phyloP scores from a whole-genome alignment of 1,284 basidiomycete species.

The Leccinum fallax region DNA sequence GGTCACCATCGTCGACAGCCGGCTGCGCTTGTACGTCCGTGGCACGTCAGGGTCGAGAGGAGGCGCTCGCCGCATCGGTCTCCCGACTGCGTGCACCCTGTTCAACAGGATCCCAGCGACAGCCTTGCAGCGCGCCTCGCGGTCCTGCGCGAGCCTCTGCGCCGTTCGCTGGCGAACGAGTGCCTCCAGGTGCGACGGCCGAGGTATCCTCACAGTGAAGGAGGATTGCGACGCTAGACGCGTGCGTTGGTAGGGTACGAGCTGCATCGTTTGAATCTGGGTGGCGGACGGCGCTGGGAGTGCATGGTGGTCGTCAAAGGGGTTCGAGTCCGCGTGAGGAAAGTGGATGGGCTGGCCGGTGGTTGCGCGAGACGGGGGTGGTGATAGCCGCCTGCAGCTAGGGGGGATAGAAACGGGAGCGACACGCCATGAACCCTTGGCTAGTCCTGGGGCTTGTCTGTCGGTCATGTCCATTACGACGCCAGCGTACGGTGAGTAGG shows the following conservation, averaged over 20 bases:
- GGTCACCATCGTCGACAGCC: slow-evolving; percentile 42
- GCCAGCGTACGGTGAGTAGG: slow-evolving; percentile 30
- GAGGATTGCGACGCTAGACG: slow-evolving; percentile 35
- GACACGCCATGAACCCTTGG: slow-evolving; percentile 30
- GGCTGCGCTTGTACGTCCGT: slow-evolving; percentile 47
- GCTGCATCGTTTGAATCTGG: slow-evolving; percentile 10
- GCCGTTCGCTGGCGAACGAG: slow-evolving; percentile 36
- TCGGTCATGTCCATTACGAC: slow-evolving; percentile 29
- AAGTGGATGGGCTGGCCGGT: slow-evolving; percentile 25
- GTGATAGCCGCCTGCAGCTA: slow-evolving; percentile 32
- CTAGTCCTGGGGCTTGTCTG: slow-evolving; percentile 27
- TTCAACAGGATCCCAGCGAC: slow-evolving; percentile 52
- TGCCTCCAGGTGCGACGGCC: slow-evolving; percentile 26
- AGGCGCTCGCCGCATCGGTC: slow-evolving; percentile 41
- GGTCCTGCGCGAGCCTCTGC: slow-evolving; percentile 37
- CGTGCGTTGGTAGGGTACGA: slow-evolving; percentile 29
- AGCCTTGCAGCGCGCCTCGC: slow-evolving; percentile 44
- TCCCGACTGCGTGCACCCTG: slow-evolving; percentile 48
- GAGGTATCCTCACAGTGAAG: slow-evolving; percentile 29
- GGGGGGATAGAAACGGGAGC: slow-evolving; percentile 21
- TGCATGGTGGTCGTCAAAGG: slow-evolving; percentile 30
- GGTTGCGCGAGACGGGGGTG: slow-evolving; percentile 15
- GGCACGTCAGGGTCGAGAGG: slow-evolving; percentile 17
- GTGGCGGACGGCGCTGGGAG: slow-evolving; percentile 1
- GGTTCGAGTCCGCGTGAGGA: slow-evolving; percentile 18